phyloP scores from a whole-genome alignment of 257 asterid species.

The Orobanche coerulescens region DNA sequence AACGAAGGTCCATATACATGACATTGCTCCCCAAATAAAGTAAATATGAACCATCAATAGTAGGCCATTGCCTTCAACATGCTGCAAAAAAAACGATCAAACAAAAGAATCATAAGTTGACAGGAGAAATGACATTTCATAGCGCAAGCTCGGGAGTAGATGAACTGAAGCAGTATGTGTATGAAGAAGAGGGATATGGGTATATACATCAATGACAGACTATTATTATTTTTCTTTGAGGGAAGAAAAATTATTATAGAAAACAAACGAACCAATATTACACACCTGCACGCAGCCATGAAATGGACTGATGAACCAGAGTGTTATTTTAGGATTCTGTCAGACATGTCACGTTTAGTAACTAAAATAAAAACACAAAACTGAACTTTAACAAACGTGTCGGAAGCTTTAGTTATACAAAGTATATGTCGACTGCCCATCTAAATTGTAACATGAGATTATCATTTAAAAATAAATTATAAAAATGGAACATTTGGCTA shows the following conservation, averaged over 20 bases:
- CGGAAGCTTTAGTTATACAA: background rate
- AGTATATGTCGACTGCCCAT: background rate
- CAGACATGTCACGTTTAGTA: background rate
- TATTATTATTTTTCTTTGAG: background rate
- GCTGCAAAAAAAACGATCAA: constrained; percentile 21
- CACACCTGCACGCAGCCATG: constrained; percentile 21
- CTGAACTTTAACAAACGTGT: background rate
- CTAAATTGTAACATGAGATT: background rate
- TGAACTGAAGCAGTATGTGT: background rate
- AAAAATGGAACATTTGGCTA: background rate
- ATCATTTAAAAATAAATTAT: constrained; percentile 1
- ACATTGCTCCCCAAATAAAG: constrained; percentile 26
- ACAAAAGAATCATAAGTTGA: constrained; percentile 15
- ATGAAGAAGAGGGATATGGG: background rate
- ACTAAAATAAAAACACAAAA: too few relatives aligned
- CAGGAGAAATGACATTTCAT: background rate
- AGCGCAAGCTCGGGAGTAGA: background rate
- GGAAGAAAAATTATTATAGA: background rate
- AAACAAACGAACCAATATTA: background rate
- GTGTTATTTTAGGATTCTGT: constrained; percentile 28
- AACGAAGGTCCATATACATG: constrained; percentile 18
- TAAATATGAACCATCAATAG: constrained; percentile 14
- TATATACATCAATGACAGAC: background rate
- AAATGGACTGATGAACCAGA: constrained; percentile 14
- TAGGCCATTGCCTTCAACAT: constrained; percentile 13